Evolutionary conservation across 1,139 yeast species (phyloP).

Genomic region (Scheffersomyces cryptocercus): DNA sequence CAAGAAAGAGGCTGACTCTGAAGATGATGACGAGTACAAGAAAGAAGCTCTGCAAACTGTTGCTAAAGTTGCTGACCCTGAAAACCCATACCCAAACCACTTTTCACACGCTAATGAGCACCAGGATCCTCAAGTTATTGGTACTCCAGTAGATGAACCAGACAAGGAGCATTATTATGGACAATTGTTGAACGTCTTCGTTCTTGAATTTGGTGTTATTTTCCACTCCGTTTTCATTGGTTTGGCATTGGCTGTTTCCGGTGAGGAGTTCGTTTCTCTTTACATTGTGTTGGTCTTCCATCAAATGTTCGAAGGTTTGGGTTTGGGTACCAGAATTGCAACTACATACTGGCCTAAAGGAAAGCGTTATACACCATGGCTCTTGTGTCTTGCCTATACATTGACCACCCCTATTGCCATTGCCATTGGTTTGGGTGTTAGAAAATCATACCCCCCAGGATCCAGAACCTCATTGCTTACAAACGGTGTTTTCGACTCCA

Average conservation of each 20-base stretch:
- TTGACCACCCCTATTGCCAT: conserved; percentile 83
- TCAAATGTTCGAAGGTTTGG: conserved; percentile 91
- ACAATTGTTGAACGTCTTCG: conserved; percentile 48
- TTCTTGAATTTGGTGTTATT: conserved; percentile 76
- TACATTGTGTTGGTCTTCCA: conserved; percentile 85
- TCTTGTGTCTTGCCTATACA: conserved; percentile 59
- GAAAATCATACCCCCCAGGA: conserved; percentile 60
- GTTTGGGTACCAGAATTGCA: conserved; percentile 85
- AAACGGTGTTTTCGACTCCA: conserved; percentile 78
- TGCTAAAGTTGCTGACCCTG: conserved; percentile 2
- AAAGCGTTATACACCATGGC: conserved; percentile 55
- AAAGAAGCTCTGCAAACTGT: conserved; percentile 18
- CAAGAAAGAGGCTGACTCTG: conserved; percentile 21
- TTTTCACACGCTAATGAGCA: conserved; percentile 51
- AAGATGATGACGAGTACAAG: conserved; percentile 14
- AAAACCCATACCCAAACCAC: conserved; percentile 40
- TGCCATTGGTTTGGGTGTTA: conserved; percentile 84
- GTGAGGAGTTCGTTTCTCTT: conserved; percentile 70
- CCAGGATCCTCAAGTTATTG: conserved; percentile 53
- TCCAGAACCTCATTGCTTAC: conserved; percentile 67
- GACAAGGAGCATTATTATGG: conserved; percentile 44
- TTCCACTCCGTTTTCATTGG: conserved; percentile 86
- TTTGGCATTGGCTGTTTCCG: conserved; percentile 68
- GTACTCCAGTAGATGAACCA: conserved; percentile 38
- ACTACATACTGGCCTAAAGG: conserved; percentile 64